Percentiles rank a stretch among this genome's conserved stretches.
These are phyloP conservation scores for Solanum rostratum DNA, from an alignment of 257 asterid genomes.

Conservation along the genomic window DNA sequence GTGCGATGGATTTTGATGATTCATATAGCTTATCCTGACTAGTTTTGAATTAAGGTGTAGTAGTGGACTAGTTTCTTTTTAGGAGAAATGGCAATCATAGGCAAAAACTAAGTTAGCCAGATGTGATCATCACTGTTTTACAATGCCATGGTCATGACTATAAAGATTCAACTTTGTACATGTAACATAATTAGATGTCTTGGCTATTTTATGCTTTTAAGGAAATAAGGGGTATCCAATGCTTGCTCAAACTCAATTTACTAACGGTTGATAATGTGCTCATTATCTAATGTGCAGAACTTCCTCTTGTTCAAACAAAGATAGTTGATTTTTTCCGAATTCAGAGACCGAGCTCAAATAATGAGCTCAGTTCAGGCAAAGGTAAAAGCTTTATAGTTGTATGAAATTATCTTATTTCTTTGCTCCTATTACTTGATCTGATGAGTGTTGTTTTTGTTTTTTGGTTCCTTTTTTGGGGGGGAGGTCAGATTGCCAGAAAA, in stretches of 20 bases:
- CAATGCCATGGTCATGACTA: background rate
- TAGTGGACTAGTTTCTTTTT: background rate
- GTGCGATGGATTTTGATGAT: background rate
- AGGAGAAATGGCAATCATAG: no score
- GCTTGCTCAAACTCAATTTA: background rate
- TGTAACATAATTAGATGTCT: background rate
- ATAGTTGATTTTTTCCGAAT: slow-evolving; percentile 82
- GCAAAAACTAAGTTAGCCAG: background rate
- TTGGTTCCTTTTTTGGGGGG: background rate
- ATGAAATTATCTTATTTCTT: background rate
- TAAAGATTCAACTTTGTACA: background rate
- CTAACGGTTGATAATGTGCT: background rate
- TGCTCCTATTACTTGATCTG: background rate
- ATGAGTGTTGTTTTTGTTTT: background rate
- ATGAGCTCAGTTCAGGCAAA: slow-evolving; percentile 34
- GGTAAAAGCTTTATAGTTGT: background rate
- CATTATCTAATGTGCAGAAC: slow-evolving; percentile 26
- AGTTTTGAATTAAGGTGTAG: background rate
- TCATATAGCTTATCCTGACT: background rate
- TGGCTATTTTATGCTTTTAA: background rate
- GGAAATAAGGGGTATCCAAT: background rate
- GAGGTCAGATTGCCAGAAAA: slow-evolving; percentile 41
- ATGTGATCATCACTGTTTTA: background rate
- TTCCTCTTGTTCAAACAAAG: slow-evolving; percentile 73
- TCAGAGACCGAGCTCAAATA: slow-evolving; percentile 31